Base-by-base conservation (phyloP, 164 flowering plant species). In the Tetracentron sinense region DNA sequence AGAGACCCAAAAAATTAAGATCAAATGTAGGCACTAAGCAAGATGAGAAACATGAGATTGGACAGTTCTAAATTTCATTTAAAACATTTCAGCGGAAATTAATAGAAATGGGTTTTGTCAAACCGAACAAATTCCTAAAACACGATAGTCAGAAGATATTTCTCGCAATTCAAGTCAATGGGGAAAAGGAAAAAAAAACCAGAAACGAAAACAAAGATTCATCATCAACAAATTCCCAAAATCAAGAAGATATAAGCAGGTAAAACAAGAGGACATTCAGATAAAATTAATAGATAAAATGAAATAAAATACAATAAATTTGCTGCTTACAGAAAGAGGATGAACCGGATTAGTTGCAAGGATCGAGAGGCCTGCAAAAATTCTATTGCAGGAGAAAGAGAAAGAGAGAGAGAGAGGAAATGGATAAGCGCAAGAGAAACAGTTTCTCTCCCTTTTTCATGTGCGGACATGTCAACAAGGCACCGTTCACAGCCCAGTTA, bases 281-380 rank as follows among this genome's bases (percentile, higher is more conserved):
- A 42, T 6, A 49, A 16, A 42, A 56, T 55, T 21, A 42, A 8
- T 21, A 23, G 16, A 27, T 27, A 1, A 23, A 33, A 20, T 50
- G 48, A 62, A 33, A 56, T 30, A n/a, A n/a, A n/a, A n/a, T n/a
- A n/a, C 16, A 30, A 20, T 12, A 35, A 55, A 38, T 58, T 11
- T n/a, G 54, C 46, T 14, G 61, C 58, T 50, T 20, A 57, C 59
- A 50, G 52, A 46, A 31, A 42, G 35, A 31, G 27, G 58, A 50
- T 5, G 25, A 56, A 66, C 25, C 30, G 55, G 33, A 52, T 38
- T 60, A 3, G 50, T 44, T 48, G 66, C 55, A 55, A 46, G 42
- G 74, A 81, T 74, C 77, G 76, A 74, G 76, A 79, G 68, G 73
- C 57, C 73, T 69, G 79, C 77, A 71, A 59, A 72, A 71, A 67